A percentile compares a stretch with the other conserved stretches of the same genome.
Evolutionary conservation across 2,329 filamentous ascomycete species (phyloP).

Genomic region (Lojkania enalia): DNA sequence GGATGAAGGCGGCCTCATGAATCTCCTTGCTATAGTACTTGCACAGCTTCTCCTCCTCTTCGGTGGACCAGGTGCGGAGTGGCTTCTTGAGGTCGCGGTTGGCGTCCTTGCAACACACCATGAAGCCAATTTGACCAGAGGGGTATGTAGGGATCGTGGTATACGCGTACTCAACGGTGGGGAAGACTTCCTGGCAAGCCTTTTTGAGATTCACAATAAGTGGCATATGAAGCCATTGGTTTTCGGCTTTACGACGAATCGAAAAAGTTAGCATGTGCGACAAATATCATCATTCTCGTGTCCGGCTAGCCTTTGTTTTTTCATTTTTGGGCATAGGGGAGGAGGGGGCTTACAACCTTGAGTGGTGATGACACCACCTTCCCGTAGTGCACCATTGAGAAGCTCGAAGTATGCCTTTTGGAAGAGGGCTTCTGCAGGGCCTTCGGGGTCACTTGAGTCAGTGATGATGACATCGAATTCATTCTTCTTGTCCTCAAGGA

Average conservation of each 20-base stretch:
- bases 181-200: slow-evolving; percentile 96
- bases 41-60: slow-evolving; percentile 92
- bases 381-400: slow-evolving; percentile 82
- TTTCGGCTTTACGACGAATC: slow-evolving; percentile 70
- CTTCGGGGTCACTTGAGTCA: slow-evolving; percentile 96
- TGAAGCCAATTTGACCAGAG: slow-evolving; percentile 98
- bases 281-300: slow-evolving; percentile 19
- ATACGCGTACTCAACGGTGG: slow-evolving; percentile 96
- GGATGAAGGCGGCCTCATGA: slow-evolving; percentile 89
- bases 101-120: slow-evolving; percentile 98
- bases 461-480: slow-evolving; percentile 99
- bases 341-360: slow-evolving; percentile 97
- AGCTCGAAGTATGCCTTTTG: slow-evolving; percentile 99
- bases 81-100: slow-evolving; percentile 82
- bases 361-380: slow-evolving; percentile 97
- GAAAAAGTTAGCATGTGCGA: slow-evolving; percentile 30
- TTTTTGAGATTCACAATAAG: slow-evolving; percentile 96
- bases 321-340: slow-evolving; percentile 31
- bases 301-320: slow-evolving; percentile 14
- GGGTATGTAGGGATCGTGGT: slow-evolving; percentile 99
- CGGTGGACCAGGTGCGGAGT: slow-evolving; percentile 75
- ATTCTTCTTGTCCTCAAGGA: slow-evolving; percentile 94
- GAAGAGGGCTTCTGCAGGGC: slow-evolving; percentile 94
- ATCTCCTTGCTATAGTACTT: slow-evolving; percentile 97
- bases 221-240: slow-evolving; percentile 96